These are phyloP conservation scores for Aphanomyces euteiches DNA, from an alignment of 352 stramenopile species.

Conservation along the genomic window DNA sequence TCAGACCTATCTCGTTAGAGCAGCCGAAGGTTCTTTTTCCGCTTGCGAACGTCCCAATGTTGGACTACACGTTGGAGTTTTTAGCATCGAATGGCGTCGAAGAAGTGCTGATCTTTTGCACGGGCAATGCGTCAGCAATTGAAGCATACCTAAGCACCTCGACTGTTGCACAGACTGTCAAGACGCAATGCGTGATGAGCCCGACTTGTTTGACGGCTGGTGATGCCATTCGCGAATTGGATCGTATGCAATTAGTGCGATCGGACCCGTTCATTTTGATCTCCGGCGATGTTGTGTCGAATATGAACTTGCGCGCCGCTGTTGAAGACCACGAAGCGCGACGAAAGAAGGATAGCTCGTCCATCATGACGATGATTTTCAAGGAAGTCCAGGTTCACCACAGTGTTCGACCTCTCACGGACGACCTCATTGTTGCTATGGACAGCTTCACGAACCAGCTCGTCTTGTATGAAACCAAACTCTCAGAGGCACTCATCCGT, in stretches of 20 bases:
- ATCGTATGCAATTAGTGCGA: constrained; percentile 91
- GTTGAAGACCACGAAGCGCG: constrained; percentile 72
- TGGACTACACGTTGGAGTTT: constrained; percentile 98
- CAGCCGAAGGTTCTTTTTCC: constrained; percentile 93
- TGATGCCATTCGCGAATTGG: constrained; percentile 95
- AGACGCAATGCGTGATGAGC: constrained; percentile 68
- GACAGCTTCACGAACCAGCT: constrained; percentile 76
- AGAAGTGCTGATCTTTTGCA: constrained; percentile 95
- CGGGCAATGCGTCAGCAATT: constrained; percentile 78
- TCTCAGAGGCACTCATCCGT: constrained; percentile 38
- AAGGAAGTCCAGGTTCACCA: constrained; percentile 76
- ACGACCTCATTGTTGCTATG: constrained; percentile 79
- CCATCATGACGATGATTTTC: constrained; percentile 96
- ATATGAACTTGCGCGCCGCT: constrained; percentile 87
- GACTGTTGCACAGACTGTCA: constrained; percentile 51
- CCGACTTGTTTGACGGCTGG: constrained; percentile 87
- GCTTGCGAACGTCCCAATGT: constrained; percentile 94
- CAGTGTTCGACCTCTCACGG: constrained; percentile 60
- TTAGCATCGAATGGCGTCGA: constrained; percentile 90
- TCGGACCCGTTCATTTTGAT: constrained; percentile 98
- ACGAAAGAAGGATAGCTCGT: constrained; percentile 87
- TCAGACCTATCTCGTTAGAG: constrained; percentile 87
- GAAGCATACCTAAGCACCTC: constrained; percentile 77
- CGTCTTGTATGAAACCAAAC: constrained; percentile 75
- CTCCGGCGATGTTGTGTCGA: constrained; percentile 94